Base-by-base conservation (phyloP, 2,329 filamentous ascomycete genomes). In the Fusarium nisikadoi region DNA sequence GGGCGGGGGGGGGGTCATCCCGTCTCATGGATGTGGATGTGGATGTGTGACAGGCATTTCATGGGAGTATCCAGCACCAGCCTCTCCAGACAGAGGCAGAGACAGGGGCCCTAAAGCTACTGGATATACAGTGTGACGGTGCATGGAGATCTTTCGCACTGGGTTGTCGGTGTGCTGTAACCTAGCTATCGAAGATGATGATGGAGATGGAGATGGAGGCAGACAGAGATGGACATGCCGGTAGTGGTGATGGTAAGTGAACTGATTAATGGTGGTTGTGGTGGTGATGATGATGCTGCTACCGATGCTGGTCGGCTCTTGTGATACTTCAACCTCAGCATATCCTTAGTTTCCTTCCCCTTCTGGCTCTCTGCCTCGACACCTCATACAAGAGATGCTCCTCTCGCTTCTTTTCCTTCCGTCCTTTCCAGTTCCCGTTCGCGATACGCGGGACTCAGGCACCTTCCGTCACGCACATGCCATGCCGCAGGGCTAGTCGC, bases 401-500 rank as follows among this genome's bases (percentile, higher is more conserved):
- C 55, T 65, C 60, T 71, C 54, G 67, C 70, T 68, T 71, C 70
- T 60, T 56, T 36, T 47, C 55, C 62, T 58, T 73, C 66, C 55
- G 50, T 67, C 50, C 59, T 65, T 73, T 62, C 70, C 71, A 73
- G 58, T 73, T 66, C 71, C 39, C 33, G 46, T 71, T 71, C 67
- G 53, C 59, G 46, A 73, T 73, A 73, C 58, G 70, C 70, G 70
- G 71, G 58, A 42, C 25, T 61, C 60, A 72, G 69, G 62, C 62
- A 70, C 62, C 50, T 73, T 53, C 47, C 59, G 62, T 67, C 57
- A 68, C 64, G 65, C 49, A 68, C 63, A 68, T 62, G 49, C 64
- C 64, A 62, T 71, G 67, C 52, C 62, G 67, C 71, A 64, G 59
- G 71, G 71, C 70, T 73, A 43, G 63, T 71, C 67, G 67, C 71